Base-by-base conservation (phyloP, 257 asterid genomes). In the Fraxinus pennsylvanica region DNA sequence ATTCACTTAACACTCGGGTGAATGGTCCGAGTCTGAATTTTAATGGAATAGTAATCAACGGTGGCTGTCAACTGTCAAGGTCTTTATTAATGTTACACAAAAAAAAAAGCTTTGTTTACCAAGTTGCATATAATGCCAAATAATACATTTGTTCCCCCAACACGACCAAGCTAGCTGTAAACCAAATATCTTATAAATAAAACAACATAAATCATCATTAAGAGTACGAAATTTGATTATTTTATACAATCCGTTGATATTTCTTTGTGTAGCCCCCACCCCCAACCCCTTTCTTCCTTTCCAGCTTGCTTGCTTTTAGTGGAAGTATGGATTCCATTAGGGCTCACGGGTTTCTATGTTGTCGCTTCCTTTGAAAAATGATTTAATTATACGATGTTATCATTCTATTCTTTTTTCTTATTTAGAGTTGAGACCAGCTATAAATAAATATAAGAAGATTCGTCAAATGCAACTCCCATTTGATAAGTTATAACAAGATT, bases 311-410 rank as follows among this genome's bases (percentile, higher is more conserved):
- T 71, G 63, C 76, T 71, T 70, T 61, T 38, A 19, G 77, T 71
- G 76, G 77, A 72, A 32, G 77, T 72, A 72, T 59, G 73, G 38
- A 32, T 59, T 77, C 39, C 59, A 69, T 22, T 69, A 57, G 22
- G 36, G 50, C 10, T 63, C 69, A 63, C 69, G 69, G 69, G 33
- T 25, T 63, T 63, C 69, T 10, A 63, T 63, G 13, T 63, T 63
- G 35, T 22, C 69, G 7, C 33, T 22, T 63, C 3, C 17, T 25
- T 63, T 63, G 69, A 63, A 63, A 63, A 63, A 3, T n/a, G 12
- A n/a, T 38, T 38, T 38, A 38, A 59, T 19, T n/a, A 57, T 61
- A 25, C 33, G 25, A 25, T 59, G 29, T 63, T 63, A 14, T 41
- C 8, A 9, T 57, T 5, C 5, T 45, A 13, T 14, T 45, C n/a